phyloP scores from a whole-genome alignment of 306 rosid species.

The Lablab purpureus region DNA sequence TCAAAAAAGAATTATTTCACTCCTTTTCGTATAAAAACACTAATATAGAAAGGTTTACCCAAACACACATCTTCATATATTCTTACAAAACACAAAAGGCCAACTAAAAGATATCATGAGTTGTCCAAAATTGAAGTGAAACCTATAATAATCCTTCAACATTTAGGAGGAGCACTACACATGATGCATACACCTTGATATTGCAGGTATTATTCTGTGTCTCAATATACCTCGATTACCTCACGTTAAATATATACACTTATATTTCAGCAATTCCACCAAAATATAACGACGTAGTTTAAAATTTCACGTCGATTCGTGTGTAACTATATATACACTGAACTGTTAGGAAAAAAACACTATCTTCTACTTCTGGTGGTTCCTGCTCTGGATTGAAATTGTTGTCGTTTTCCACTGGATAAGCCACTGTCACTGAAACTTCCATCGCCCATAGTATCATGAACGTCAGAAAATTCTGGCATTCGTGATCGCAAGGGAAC shows the following conservation, averaged over 20 bases:
- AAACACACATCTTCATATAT: too few species aligned
- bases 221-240: neutral
- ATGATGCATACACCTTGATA: neutral
- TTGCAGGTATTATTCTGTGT: neutral
- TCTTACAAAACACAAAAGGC: too few species aligned
- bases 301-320: slow-evolving; percentile 12
- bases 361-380: slow-evolving; percentile 62
- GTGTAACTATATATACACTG: slow-evolving; percentile 13
- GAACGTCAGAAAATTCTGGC: slow-evolving; percentile 73
- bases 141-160: neutral
- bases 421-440: slow-evolving; percentile 89
- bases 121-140: too few species aligned
- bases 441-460: slow-evolving; percentile 64
- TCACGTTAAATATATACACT: neutral
- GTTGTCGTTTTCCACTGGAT: slow-evolving; percentile 63
- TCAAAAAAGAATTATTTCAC: too few species aligned
- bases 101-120: neutral
- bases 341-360: slow-evolving; percentile 31
- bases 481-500: slow-evolving; percentile 76
- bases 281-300: slow-evolving; percentile 32
- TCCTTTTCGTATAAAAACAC: too few species aligned
- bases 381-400: slow-evolving; percentile 59
- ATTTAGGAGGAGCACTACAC: neutral
- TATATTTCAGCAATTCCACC: neutral
- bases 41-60: too few species aligned